A percentile compares a stretch with the other conserved stretches of the same genome.
These are phyloP conservation scores for Stagonosporopsis chrysanthemi DNA, from an alignment of 2,329 filamentous ascomycete genomes.

Conservation along the genomic window DNA sequence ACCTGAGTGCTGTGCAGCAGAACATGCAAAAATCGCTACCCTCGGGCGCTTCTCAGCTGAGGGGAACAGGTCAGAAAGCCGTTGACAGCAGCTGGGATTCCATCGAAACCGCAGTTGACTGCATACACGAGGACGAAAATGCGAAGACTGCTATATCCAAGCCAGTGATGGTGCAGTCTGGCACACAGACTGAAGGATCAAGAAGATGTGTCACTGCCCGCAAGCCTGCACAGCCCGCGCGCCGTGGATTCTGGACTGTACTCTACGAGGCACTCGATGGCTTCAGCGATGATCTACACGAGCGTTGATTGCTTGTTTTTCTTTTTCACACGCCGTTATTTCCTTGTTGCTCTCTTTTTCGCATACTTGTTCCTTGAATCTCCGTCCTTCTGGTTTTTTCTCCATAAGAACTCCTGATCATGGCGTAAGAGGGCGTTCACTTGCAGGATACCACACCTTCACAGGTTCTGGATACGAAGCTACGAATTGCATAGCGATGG, in stretches of 20 bases:
- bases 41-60: slow-evolving; percentile 1
- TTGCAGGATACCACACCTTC: slow-evolving; percentile 10
- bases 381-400: background rate
- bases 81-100: slow-evolving; percentile 14
- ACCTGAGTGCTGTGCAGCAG: slow-evolving; percentile 29
- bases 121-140: background rate
- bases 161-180: slow-evolving; percentile 15
- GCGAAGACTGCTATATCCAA: background rate
- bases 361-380: background rate
- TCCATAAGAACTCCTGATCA: background rate
- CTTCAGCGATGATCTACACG: slow-evolving; percentile 23
- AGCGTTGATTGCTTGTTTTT: slow-evolving; percentile 2
- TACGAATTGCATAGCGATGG: slow-evolving; percentile 21
- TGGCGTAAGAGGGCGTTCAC: slow-evolving; percentile 3
- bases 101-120: slow-evolving; percentile 12
- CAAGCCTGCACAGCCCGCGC: slow-evolving; percentile 14
- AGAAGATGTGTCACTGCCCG: slow-evolving; percentile 21
- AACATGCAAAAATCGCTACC: slow-evolving; percentile 21
- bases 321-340: background rate
- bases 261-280: slow-evolving; percentile 33
- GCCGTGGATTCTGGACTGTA: slow-evolving; percentile 31
- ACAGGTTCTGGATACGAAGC: slow-evolving; percentile 9
- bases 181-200: slow-evolving; percentile 11
- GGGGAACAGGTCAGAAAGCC: background rate
- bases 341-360: background rate